phyloP scores from a whole-genome alignment of 345 rosid genomes.

The Pugionium dolabratum region DNA sequence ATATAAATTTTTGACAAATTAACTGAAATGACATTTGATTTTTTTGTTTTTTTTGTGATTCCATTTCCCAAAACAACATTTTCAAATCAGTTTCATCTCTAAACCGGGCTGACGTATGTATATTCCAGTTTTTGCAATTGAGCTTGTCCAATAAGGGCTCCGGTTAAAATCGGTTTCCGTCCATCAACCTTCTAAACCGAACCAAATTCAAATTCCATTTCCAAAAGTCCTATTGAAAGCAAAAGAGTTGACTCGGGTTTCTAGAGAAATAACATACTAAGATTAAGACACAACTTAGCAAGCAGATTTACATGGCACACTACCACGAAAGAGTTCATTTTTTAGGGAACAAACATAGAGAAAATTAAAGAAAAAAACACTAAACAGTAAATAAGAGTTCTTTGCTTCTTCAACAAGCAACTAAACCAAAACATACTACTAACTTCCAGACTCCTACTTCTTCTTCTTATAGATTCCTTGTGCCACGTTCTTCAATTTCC shows the following conservation, averaged over 20 bases:
- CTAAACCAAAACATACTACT: conserved; percentile 25
- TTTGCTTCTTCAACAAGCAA: conserved; percentile 36
- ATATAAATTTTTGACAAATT: no score
- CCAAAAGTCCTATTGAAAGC: not conserved
- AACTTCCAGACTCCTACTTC: conserved; percentile 33
- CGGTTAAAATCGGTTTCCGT: not conserved
- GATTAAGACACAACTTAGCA: conserved; percentile 34
- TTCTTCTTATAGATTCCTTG: conserved; percentile 26
- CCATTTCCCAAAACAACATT: no score
- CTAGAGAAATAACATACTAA: conserved; percentile 31
- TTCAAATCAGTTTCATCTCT: not conserved
- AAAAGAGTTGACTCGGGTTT: conserved; percentile 9
- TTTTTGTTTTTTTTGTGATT: no score
- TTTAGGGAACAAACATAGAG: conserved; percentile 32
- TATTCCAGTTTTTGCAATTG: no score
- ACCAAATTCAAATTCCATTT: not conserved
- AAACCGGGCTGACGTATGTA: no score
- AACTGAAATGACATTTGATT: no score
- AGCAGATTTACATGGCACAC: conserved; percentile 41
- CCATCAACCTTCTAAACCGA: not conserved
- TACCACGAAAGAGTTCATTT: conserved; percentile 37
- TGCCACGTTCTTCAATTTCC: conserved; percentile 57
- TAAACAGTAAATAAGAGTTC: conserved; percentile 23
- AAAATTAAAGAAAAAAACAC: conserved; percentile 4
- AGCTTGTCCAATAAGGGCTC: not conserved